Conservation (phyloP, 2,329 filamentous ascomycete species). For the Colletotrichum sp. region DNA sequence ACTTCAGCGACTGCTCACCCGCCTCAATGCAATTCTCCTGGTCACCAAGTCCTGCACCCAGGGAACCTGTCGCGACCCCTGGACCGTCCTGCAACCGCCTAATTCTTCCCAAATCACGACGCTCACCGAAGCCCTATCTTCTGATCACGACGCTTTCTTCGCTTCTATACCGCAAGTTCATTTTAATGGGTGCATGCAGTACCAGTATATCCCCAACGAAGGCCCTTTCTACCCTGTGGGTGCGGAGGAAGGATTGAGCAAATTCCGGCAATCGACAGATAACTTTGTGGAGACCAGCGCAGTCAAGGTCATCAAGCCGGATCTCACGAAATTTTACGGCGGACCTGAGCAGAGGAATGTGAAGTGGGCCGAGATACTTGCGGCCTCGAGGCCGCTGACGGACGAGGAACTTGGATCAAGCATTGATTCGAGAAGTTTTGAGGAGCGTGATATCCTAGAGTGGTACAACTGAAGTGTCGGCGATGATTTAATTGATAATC, state of each 20-base stretch:
- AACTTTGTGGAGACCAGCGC: not conserved
- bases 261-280: not conserved
- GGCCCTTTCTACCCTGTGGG: not conserved
- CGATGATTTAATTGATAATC: not conserved
- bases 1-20: not conserved
- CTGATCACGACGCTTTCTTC: not conserved
- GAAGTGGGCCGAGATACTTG: not conserved
- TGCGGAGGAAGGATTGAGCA: not conserved
- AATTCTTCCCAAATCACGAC: not conserved
- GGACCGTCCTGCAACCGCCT: slow-evolving; percentile 19
- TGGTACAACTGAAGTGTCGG: not conserved
- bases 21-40: slow-evolving; percentile 29
- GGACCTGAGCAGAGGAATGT: not conserved
- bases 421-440: not conserved
- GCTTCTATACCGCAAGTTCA: not conserved
- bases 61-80: slow-evolving; percentile 26
- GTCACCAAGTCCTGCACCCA: slow-evolving; percentile 29
- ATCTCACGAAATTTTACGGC: not conserved
- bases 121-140: not conserved
- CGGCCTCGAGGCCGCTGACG: not conserved
- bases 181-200: not conserved
- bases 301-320: not conserved
- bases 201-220: not conserved
- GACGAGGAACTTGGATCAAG: not conserved
- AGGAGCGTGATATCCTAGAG: not conserved